Evolutionary conservation across 805 yeast genomes (phyloP).

Genomic region (Wickerhamiella parazyma): DNA sequence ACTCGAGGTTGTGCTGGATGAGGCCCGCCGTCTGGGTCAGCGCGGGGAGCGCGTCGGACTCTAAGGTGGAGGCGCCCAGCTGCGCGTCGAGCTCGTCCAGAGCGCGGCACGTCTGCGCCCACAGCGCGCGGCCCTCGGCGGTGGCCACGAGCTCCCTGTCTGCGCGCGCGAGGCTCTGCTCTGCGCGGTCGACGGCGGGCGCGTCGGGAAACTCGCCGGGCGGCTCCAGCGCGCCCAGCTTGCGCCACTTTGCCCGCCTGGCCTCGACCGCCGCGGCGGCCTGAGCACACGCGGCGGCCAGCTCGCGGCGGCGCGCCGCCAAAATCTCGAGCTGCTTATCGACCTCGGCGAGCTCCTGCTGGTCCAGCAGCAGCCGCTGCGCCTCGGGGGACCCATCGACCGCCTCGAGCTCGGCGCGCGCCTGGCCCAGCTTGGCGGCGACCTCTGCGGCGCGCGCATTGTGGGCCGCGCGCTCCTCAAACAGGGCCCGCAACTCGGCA

Average conservation of each 20-base stretch:
- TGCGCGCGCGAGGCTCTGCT: not conserved
- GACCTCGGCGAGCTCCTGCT: slow-evolving; percentile 2
- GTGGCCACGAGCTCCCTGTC: slow-evolving; percentile 5
- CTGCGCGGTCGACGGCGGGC: not conserved
- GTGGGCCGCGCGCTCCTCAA: not conserved
- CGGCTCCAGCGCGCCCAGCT: not conserved
- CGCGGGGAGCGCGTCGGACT: slow-evolving; percentile 11
- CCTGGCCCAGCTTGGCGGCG: not conserved
- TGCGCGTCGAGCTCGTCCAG: slow-evolving; percentile 11
- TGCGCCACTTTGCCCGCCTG: not conserved
- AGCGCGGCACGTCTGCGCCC: slow-evolving; percentile 9
- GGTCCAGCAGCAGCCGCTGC: not conserved
- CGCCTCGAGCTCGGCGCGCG: not conserved
- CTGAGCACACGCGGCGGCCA: not conserved
- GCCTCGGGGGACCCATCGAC: not conserved
- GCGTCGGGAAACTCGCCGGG: not conserved
- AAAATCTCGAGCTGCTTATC: slow-evolving; percentile 3
- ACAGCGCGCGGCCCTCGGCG: slow-evolving; percentile 3
- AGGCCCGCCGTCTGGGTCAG: slow-evolving; percentile 9
- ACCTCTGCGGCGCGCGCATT: not conserved
- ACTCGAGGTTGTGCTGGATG: slow-evolving; percentile 12
- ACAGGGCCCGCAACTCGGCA: not conserved
- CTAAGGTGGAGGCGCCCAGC: slow-evolving; percentile 14
- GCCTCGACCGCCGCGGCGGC: not conserved
- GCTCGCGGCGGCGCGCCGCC: not conserved